These are phyloP conservation scores for Cyberlindnera mississippiensis DNA, from an alignment of 805 yeast genomes.

Conservation along the genomic window DNA sequence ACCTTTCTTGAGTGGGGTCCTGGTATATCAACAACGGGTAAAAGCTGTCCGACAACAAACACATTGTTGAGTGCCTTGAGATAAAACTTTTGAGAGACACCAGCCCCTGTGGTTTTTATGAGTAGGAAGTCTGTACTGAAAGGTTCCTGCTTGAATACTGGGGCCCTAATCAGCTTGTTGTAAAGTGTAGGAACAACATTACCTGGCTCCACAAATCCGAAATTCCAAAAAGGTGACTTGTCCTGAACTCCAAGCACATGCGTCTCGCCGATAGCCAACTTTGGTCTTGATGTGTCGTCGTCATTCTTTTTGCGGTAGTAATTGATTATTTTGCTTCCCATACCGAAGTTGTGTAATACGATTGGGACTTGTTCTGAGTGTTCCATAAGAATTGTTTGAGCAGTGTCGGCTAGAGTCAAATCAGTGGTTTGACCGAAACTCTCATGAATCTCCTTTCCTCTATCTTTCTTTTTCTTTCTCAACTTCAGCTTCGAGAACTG, in stretches of 20 bases:
- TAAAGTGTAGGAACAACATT: constrained; percentile 90
- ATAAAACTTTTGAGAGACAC: constrained; percentile 60
- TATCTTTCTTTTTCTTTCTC: constrained; percentile 86
- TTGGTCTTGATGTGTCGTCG: constrained; percentile 83
- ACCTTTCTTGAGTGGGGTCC: constrained; percentile 97
- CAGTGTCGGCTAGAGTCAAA: constrained; percentile 79
- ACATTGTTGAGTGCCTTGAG: constrained; percentile 65
- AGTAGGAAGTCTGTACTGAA: constrained; percentile 76
- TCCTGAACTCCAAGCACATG: constrained; percentile 95
- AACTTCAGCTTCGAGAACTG: constrained; percentile 69
- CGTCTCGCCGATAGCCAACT: constrained; percentile 87
- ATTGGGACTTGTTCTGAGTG: constrained; percentile 88
- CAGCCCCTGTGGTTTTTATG: constrained; percentile 75
- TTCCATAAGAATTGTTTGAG: constrained; percentile 73
- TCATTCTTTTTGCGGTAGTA: constrained; percentile 82
- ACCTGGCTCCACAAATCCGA: constrained; percentile 94
- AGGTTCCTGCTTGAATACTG: constrained; percentile 83
- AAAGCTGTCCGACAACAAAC: constrained; percentile 86
- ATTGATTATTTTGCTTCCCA: constrained; percentile 91
- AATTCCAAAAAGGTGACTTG: constrained; percentile 96
- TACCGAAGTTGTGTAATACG: constrained; percentile 83
- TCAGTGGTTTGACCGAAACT: constrained; percentile 69
- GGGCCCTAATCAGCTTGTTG: constrained; percentile 89
- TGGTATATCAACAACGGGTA: constrained; percentile 93
- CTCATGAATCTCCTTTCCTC: constrained; percentile 75